phyloP scores from a whole-genome alignment of 2,329 filamentous ascomycete genomes.

The Colletotrichum liaoningense region DNA sequence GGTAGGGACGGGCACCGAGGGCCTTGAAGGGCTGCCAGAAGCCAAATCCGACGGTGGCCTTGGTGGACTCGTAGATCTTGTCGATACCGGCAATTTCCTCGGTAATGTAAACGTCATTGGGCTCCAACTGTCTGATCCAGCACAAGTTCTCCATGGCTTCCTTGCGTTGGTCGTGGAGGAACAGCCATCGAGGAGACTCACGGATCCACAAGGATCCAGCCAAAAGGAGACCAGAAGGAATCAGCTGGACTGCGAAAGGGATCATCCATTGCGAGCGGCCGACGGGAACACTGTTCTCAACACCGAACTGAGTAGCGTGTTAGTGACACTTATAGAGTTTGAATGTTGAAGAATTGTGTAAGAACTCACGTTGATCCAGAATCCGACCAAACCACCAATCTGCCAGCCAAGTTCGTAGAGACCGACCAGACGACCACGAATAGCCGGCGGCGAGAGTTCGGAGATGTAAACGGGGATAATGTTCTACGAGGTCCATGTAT shows the following conservation, averaged over 20 bases:
- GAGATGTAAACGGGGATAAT: conserved; percentile 60
- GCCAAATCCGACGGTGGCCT: conserved; percentile 63
- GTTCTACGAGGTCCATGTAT: conserved; percentile 49
- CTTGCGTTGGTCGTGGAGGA: conserved; percentile 62
- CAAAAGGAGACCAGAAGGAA: conserved; percentile 64
- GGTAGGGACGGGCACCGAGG: conserved; percentile 56
- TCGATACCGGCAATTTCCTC: conserved; percentile 73
- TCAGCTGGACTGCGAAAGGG: conserved; percentile 65
- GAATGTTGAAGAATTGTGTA: conserved; percentile 7
- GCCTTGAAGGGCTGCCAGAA: conserved; percentile 71
- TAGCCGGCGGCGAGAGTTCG: conserved; percentile 60
- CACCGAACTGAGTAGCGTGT: conserved; percentile 39
- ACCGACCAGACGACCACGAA: conserved; percentile 65
- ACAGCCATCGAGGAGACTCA: conserved; percentile 71
- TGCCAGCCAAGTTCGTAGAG: conserved; percentile 66
- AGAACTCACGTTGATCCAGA: conserved; percentile 57
- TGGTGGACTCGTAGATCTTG: conserved; percentile 57
- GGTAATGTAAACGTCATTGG: conserved; percentile 67
- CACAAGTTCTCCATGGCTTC: conserved; percentile 62
- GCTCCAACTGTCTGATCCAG: conserved; percentile 64
- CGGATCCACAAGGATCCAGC: conserved; percentile 59
- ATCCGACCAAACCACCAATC: conserved; percentile 63
- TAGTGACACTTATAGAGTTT: conserved; percentile 42
- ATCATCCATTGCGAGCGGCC: conserved; percentile 55
- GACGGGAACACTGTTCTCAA: conserved; percentile 30